phyloP scores from a whole-genome alignment of 2,329 filamentous ascomycete genomes.

The Microdochium trichocladiopsis region DNA sequence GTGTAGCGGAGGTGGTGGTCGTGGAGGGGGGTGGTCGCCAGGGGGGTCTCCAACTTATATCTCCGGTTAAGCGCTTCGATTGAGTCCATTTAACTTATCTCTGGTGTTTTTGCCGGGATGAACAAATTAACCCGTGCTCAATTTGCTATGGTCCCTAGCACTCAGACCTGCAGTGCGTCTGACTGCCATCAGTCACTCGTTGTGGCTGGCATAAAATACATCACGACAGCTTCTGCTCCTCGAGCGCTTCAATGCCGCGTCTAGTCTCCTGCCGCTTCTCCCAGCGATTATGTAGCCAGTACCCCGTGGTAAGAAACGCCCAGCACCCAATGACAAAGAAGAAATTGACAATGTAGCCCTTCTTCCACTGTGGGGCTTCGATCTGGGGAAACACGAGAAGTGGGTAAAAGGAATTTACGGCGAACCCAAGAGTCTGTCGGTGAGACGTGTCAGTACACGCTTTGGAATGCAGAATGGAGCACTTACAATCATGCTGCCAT shows the following conservation, averaged over 20 bases:
- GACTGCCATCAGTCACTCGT: neutral
- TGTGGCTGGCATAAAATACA: neutral
- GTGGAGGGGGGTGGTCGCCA: too few species aligned
- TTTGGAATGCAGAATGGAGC: too few species aligned
- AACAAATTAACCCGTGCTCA: neutral
- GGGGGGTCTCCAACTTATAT: neutral
- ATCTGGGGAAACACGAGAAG: conserved; percentile 10
- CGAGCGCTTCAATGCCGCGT: neutral
- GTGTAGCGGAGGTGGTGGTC: neutral
- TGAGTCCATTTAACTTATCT: neutral
- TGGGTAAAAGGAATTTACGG: conserved; percentile 10
- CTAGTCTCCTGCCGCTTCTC: conserved; percentile 4
- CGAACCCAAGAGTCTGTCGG: conserved; percentile 11
- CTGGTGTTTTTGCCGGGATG: neutral
- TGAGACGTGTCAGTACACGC: neutral
- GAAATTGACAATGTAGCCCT: conserved; percentile 12
- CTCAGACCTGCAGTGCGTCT: neutral
- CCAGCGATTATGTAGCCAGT: conserved; percentile 4
- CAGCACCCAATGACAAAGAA: conserved; percentile 5
- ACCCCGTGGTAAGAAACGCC: conserved; percentile 4
- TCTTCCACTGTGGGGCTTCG: conserved; percentile 12
- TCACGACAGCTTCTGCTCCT: neutral
- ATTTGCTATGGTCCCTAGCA: neutral
- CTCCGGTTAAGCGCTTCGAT: neutral
- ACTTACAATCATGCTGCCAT: conserved; percentile 10